Evolutionary conservation across 2,329 filamentous ascomycete species (phyloP), one percentile per base, ranked within the genome.

Genomic region (Juglanconis oblonga): DNA sequence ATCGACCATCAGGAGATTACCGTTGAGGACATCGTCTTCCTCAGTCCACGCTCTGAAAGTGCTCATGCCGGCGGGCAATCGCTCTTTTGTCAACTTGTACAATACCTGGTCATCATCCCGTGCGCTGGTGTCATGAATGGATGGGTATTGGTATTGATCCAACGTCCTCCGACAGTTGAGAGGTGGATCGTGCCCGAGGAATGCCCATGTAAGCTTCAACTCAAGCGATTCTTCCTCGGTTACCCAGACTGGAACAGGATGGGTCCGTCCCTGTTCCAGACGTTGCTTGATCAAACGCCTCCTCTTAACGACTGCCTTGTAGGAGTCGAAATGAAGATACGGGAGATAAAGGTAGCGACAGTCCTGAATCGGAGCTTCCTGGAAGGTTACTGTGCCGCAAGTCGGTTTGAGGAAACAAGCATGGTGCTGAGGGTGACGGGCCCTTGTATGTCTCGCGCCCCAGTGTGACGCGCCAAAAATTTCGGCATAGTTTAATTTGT

Each of bases 41-140:
- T 24, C 17, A 24, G 17, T 24, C 17, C 17, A 2, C 17, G 3
- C 24, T 44, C 33, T 36, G 42, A 29, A 9, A 6, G 13, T 14
- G 14, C n/a, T 8, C 35, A 10, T 3, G 31, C 5, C 4, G 31
- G 52, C 61, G 44, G 56, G 69, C 8, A 44, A 67, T 58, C 57
- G 50, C 17, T 47, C 74, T 64, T 84, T 86, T 2, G 84, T 86
- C 1, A 87, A 72, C 65, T 88, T 88, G 69, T 87, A 88, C 6
- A 88, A 71, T 82, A 88, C 87, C 68, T 88, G 86, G 47, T 88
- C 86, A 48, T 86, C 84, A 47, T 88, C 86, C 17, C 86, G 74
- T 0, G 83, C 81, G 45, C 83, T 73, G 0, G 86, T 88, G 42
- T 87, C 85, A 8, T 79, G 74, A 0, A 88, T 72, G 3, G 83